These are phyloP conservation scores for Diaporthe batatas DNA, from an alignment of 2,329 filamentous ascomycete species.

Conservation along the genomic window DNA sequence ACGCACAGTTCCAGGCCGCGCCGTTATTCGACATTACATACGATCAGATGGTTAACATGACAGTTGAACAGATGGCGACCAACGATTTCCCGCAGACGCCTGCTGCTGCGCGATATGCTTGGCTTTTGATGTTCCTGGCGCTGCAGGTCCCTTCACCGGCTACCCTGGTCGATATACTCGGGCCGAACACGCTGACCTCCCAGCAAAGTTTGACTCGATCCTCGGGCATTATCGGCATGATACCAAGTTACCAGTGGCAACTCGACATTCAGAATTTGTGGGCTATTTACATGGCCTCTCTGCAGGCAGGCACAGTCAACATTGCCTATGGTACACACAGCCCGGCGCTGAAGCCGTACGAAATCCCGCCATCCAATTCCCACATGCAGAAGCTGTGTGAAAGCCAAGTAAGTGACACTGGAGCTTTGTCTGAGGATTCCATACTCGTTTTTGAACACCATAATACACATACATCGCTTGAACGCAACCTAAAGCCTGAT, in stretches of 20 bases:
- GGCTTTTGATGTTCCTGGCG: background rate
- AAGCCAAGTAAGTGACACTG: slow-evolving; percentile 39
- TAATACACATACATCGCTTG: too few species aligned
- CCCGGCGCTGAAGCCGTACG: background rate
- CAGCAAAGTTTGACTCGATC: background rate
- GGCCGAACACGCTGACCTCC: slow-evolving; percentile 17
- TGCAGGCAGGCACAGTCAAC: slow-evolving; percentile 39
- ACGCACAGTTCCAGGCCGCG: background rate
- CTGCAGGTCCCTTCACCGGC: fast-evolving
- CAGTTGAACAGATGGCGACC: background rate
- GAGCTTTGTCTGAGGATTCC: too few species aligned
- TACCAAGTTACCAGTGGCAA: slow-evolving; percentile 43
- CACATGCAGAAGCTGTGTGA: slow-evolving; percentile 30
- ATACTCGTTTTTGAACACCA: too few species aligned
- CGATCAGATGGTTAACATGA: background rate
- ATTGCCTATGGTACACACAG: slow-evolving; percentile 30
- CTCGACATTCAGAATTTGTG: slow-evolving; percentile 42
- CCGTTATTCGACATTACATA: background rate
- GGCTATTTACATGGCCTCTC: slow-evolving; percentile 24
- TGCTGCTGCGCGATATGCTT: background rate
- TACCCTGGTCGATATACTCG: background rate
- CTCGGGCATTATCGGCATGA: background rate
- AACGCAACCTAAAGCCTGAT: too few species aligned
- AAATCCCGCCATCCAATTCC: slow-evolving; percentile 13
- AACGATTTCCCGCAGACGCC: background rate